Evolutionary conservation across 257 asterid genomes (phyloP).

Genomic region (Fraxinus anomala): DNA sequence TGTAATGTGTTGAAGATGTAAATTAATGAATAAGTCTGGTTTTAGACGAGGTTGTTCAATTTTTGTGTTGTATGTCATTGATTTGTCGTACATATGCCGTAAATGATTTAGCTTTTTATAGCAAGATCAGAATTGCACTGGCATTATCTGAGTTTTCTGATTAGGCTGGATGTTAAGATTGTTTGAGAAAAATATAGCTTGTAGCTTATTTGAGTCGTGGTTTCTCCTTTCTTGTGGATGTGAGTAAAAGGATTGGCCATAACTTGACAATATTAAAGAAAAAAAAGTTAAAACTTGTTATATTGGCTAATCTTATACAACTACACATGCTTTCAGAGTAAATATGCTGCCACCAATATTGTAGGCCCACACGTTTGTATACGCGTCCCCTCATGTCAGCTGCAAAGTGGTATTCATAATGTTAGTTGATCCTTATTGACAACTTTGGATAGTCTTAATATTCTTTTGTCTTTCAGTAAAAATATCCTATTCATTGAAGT

Average conservation of each 20-base stretch:
- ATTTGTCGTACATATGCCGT: not conserved
- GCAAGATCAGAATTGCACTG: conserved; percentile 21
- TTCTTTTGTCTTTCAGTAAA: not conserved
- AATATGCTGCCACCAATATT: not conserved
- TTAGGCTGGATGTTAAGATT: conserved; percentile 16
- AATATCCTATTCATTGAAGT: not conserved
- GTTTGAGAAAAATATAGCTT: not conserved
- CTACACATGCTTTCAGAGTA: not conserved
- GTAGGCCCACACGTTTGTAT: not conserved
- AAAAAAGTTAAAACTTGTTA: not conserved
- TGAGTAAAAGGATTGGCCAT: not conserved
- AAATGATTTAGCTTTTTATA: conserved; percentile 25
- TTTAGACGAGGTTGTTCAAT: not conserved
- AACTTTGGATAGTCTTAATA: no score
- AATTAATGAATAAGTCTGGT: no score
- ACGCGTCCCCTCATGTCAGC: not conserved
- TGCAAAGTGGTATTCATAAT: not conserved
- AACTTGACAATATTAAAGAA: not conserved
- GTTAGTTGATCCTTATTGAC: not conserved
- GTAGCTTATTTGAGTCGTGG: not conserved
- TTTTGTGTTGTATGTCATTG: not conserved
- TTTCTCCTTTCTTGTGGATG: not conserved
- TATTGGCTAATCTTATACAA: not conserved
- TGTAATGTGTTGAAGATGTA: not conserved
- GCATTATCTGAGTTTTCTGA: conserved; percentile 23